Evolutionary conservation across 1,139 yeast genomes (phyloP), one percentile per base, ranked within the genome.

Genomic region (Lodderomyces theae): DNA sequence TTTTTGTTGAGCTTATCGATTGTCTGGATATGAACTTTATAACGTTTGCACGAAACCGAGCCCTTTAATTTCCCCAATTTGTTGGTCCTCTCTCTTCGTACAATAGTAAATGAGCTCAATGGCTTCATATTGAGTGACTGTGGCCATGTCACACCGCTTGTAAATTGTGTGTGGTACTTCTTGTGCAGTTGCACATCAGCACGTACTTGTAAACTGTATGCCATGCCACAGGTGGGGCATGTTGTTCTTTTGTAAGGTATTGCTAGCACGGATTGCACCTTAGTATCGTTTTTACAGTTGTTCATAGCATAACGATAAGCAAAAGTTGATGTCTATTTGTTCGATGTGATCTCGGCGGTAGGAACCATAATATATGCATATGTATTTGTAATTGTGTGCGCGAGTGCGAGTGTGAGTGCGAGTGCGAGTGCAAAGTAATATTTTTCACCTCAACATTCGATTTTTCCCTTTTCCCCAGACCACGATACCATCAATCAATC

Each of bases 151-250:
- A 69, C 56, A 2, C 90, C 89, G 47, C 60, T 67, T 40, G 64
- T 53, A 46, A 66, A 79, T 42, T 59, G 60, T 34, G 54, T 54
- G 51, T 73, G 89, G 57, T 69, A 77, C 49, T 62, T 66, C 1
- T 59, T 52, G 50, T 83, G 92, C 10, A 72, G 43, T 25, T 61
- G 61, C 19, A 54, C 55, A 47, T 82, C 89, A 17, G 63, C 53
- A 11, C 64, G 56, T 10, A 79, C 52, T 43, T 69, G 66, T 4
- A 69, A 60, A 40, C 68, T 56, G 52, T 74, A 82, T 3, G 84
- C 66, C 87, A 82, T 81, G 5, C 78, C 78, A 59, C 90, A 83
- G 24, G 62, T 63, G 7, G 58, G 45, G 51, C 89, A 82, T 0
- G 79, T 69, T 16, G 41, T 25, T 3, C 40, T 28, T 7, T 28